Conservation (phyloP, 768 basidiomycete genomes). For the Roridomyces roridus region DNA sequence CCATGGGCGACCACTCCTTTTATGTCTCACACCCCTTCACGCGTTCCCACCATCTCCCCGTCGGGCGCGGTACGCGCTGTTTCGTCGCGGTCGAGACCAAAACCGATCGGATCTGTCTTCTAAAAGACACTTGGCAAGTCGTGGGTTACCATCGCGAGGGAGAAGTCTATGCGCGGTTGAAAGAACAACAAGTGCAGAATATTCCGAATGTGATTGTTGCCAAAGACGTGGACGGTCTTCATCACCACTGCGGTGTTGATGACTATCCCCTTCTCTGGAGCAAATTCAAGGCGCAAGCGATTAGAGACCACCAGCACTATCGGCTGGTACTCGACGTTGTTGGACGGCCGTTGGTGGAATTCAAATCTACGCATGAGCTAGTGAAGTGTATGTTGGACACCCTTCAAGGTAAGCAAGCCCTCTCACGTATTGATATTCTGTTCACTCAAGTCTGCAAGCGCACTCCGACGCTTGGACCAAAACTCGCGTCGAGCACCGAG, state of each 20-base stretch:
- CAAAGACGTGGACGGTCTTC: not conserved
- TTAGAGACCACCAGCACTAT: constrained; percentile 16
- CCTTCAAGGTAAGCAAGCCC: constrained; percentile 12
- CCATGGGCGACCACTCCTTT: constrained; percentile 6
- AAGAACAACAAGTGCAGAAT: not conserved
- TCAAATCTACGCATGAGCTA: constrained; percentile 16
- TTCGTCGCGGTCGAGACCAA: constrained; percentile 15
- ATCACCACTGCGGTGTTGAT: constrained; percentile 7
- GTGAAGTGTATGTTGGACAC: constrained; percentile 1
- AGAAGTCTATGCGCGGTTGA: constrained; percentile 12
- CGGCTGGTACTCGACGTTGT: constrained; percentile 20
- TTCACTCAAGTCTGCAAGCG: constrained; percentile 9
- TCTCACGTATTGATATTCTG: not conserved
- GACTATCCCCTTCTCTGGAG: not conserved
- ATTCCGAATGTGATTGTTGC: constrained; percentile 3
- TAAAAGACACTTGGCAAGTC: constrained; percentile 24
- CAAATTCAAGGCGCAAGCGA: not conserved
- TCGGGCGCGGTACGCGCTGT: constrained; percentile 24
- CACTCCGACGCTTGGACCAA: constrained; percentile 14
- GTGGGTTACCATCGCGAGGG: constrained; percentile 18
- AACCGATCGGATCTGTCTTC: constrained; percentile 4
- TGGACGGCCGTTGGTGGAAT: constrained; percentile 17
- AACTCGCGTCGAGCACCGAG: constrained; percentile 16
- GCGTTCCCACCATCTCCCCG: constrained; percentile 12
- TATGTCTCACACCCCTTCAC: constrained; percentile 15